Base-by-base conservation (phyloP, 305 asterid species). In the Lippia alba region DNA sequence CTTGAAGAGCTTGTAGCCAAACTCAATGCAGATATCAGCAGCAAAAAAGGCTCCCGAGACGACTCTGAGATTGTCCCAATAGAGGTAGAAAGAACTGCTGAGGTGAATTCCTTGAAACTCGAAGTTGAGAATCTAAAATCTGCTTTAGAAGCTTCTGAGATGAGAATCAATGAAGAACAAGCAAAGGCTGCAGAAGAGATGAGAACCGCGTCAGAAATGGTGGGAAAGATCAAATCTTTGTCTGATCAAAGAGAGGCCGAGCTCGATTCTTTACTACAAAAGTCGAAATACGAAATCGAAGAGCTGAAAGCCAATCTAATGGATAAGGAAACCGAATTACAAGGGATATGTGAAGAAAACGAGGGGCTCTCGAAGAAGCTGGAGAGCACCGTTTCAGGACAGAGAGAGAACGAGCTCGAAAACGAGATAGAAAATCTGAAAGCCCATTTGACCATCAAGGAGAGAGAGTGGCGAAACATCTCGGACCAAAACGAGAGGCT, bases 321-420 rank as follows among this genome's bases (percentile, higher is more conserved):
- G 97, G 96, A 91, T 53, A 91, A 91, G 71, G 97, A 91, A 61
- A 91, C 90, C 6, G 97, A 91, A 67, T 48, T 91, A 56, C 96
- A 87, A 56, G 91, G 94, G 12, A 87, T 91, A 16, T 84, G 90
- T 18, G 96, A 91, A 72, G 97, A 91, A 76, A 91, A 91, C 12
- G 96, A 88, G 62, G 70, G 74, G 40, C 85, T 91, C 2, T 73
- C 75, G 4, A 33, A n/a, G 41, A 79, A 80, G 69, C 83, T 89
- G 0, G 89, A 75, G 69, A 78, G 58, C 17, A 49, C 79, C 0
- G 54, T 33, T 2, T 78, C 80, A 0, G 91, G 84, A 9, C 77
- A 71, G 68, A 71, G 83, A 40, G 91, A 78, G 61, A 49, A 46
- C 57, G 74, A 80, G 18, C 80, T 86, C 8, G 86, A 88, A 64